Evolutionary conservation across 106 monocot species (phyloP).

Genomic region (Dioscorea dumetorum): DNA sequence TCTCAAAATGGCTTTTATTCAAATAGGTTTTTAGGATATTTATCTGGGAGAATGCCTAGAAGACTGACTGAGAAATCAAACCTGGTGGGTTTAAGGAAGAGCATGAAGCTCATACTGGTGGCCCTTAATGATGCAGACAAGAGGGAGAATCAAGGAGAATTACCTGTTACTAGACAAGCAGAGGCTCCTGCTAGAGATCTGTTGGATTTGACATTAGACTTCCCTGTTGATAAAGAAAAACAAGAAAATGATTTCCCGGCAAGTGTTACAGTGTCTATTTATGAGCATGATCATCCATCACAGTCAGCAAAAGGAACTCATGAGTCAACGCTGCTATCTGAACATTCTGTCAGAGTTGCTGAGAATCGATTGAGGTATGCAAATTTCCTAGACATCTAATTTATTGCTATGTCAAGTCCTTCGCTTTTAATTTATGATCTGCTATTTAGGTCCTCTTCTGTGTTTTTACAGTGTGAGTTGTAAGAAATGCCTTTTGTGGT

Average conservation of each 20-base stretch:
- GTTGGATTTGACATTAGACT: constrained; percentile 55
- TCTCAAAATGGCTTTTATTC: constrained; percentile 21
- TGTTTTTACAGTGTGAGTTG: too few relatives aligned
- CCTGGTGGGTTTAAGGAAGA: constrained; percentile 14
- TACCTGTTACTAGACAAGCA: constrained; percentile 4
- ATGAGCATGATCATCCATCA: constrained; percentile 9
- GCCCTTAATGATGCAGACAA: constrained; percentile 28
- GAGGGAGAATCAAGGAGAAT: constrained; percentile 16
- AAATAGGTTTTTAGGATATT: constrained; percentile 6
- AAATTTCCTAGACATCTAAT: background rate
- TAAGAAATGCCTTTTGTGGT: too few relatives aligned
- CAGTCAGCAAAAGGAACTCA: constrained; percentile 4
- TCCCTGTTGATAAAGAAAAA: constrained; percentile 22
- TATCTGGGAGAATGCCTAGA: constrained; percentile 13
- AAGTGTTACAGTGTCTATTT: constrained; percentile 33
- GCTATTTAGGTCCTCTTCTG: too few relatives aligned
- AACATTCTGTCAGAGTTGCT: constrained; percentile 32
- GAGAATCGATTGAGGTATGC: constrained; percentile 60
- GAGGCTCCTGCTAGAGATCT: constrained; percentile 10
- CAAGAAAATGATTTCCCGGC: constrained; percentile 33
- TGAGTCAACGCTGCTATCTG: constrained; percentile 9
- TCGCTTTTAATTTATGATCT: too few relatives aligned
- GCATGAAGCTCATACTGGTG: constrained; percentile 38
- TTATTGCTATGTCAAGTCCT: too few relatives aligned
- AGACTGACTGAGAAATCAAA: constrained; percentile 25